phyloP scores from a whole-genome alignment of 495 filamentous ascomycete species.

The Penicillium chermesinum region DNA sequence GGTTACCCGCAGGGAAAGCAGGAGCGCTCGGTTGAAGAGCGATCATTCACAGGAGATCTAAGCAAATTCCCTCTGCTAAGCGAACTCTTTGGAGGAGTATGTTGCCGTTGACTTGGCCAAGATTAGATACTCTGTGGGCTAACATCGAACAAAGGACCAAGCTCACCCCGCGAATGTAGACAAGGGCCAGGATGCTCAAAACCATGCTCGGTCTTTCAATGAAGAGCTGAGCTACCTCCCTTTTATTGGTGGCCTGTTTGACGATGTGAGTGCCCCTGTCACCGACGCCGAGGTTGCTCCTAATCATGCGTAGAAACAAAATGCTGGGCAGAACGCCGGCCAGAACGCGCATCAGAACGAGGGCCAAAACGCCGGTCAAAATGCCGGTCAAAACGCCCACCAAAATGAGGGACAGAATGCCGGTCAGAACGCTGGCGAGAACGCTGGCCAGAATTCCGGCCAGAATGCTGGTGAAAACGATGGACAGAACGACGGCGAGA shows the following conservation, averaged over 20 bases:
- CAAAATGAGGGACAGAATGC: constrained; percentile 2
- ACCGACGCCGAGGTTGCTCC: too few relatives aligned
- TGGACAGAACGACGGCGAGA: not conserved
- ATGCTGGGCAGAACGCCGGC: constrained; percentile 2
- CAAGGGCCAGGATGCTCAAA: not conserved
- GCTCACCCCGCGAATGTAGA: constrained; percentile 1
- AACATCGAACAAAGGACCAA: constrained; percentile 2
- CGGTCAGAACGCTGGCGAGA: constrained; percentile 9
- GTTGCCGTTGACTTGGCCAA: not conserved
- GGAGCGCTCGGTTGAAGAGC: not conserved
- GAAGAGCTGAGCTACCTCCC: constrained; percentile 6
- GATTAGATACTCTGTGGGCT: not conserved
- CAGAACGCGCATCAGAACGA: constrained; percentile 2
- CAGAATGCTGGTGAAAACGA: constrained; percentile 3
- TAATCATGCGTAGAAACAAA: too few relatives aligned
- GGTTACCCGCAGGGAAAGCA: not conserved
- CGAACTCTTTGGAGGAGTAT: constrained; percentile 15
- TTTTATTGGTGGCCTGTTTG: constrained; percentile 4
- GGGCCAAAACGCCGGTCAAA: constrained; percentile 7
- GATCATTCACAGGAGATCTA: constrained; percentile 16
- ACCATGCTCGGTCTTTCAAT: not conserved
- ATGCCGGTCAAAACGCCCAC: constrained; percentile 2
- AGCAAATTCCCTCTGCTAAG: constrained; percentile 14
- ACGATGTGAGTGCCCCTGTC: constrained; percentile 1
- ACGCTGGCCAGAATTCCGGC: constrained; percentile 6